These are phyloP conservation scores for Termitomyces sp. DNA, from an alignment of 768 basidiomycete species.

Conservation along the genomic window DNA sequence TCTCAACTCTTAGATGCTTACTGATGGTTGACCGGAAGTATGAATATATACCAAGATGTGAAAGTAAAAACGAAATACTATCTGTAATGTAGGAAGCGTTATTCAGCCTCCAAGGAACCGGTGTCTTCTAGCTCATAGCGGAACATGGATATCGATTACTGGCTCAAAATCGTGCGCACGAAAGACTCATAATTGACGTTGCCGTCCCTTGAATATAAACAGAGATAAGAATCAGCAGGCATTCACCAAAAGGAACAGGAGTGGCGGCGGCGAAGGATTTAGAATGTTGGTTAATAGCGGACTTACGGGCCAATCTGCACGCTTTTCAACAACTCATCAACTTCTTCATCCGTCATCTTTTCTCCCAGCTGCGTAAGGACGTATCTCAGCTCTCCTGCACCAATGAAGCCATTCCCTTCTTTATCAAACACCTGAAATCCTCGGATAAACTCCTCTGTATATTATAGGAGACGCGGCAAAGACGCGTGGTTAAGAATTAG, in stretches of 20 bases:
- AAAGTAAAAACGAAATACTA: not conserved
- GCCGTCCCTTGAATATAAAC: constrained; percentile 60
- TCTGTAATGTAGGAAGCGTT: not conserved
- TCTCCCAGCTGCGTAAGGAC: constrained; percentile 95
- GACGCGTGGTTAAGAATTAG: constrained; percentile 2
- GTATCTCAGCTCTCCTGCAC: constrained; percentile 88
- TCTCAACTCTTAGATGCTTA: not conserved
- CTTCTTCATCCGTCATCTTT: constrained; percentile 97
- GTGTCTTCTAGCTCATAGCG: constrained; percentile 1
- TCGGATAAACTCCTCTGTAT: constrained; percentile 93
- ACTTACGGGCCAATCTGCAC: constrained; percentile 86
- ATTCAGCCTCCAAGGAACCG: not conserved
- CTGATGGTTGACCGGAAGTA: not conserved
- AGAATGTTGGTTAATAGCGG: not conserved
- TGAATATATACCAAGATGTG: not conserved
- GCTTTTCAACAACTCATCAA: constrained; percentile 95
- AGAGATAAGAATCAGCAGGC: not conserved
- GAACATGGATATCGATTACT: constrained; percentile 36
- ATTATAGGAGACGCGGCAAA: not conserved
- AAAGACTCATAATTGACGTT: constrained; percentile 98
- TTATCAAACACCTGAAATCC: constrained; percentile 99
- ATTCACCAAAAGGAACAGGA: not conserved
- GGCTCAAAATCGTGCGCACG: constrained; percentile 88
- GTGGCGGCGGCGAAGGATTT: constrained; percentile 2
- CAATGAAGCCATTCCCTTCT: constrained; percentile 88